Conservation (phyloP, 371 early-diverging fungal genomes). For the Umbelopsis sp. region DNA sequence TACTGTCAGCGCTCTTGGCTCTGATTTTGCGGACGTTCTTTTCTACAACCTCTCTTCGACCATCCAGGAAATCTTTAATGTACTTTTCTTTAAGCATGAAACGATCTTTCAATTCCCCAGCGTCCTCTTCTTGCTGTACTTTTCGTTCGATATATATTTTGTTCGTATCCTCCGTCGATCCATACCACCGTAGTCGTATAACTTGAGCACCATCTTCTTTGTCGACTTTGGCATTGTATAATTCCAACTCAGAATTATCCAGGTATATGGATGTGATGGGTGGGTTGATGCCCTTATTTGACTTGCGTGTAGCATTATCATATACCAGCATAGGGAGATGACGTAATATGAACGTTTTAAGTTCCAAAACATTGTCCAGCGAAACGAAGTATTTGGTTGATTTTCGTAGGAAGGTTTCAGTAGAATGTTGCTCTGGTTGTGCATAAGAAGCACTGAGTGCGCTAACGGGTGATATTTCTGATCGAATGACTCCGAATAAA, state of each 20-base stretch:
- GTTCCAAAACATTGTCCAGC: constrained; percentile 95
- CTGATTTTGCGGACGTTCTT: constrained; percentile 82
- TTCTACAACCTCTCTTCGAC: constrained; percentile 75
- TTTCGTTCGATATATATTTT: constrained; percentile 96
- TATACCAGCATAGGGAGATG: constrained; percentile 97
- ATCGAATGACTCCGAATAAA: constrained; percentile 84
- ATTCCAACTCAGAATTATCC: constrained; percentile 90
- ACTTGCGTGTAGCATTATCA: constrained; percentile 66
- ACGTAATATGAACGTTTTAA: constrained; percentile 92
- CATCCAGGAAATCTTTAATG: constrained; percentile 85
- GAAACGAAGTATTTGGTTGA: constrained; percentile 90
- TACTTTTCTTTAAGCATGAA: constrained; percentile 96
- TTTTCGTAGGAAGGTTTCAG: constrained; percentile 18
- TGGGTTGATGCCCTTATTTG: constrained; percentile 69
- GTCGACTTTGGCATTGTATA: constrained; percentile 92
- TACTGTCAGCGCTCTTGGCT: constrained; percentile 62
- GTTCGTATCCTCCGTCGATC: constrained; percentile 64
- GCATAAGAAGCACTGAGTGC: not conserved
- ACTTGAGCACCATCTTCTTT: constrained; percentile 91
- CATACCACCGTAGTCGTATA: constrained; percentile 93
- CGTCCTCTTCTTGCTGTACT: constrained; percentile 97
- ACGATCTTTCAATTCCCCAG: constrained; percentile 95
- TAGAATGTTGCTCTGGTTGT: not conserved
- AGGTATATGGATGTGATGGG: constrained; percentile 96
- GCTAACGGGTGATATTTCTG: constrained; percentile 53